Conservation (phyloP, 2,329 filamentous ascomycete species). For the Colletotrichum gigasporum region DNA sequence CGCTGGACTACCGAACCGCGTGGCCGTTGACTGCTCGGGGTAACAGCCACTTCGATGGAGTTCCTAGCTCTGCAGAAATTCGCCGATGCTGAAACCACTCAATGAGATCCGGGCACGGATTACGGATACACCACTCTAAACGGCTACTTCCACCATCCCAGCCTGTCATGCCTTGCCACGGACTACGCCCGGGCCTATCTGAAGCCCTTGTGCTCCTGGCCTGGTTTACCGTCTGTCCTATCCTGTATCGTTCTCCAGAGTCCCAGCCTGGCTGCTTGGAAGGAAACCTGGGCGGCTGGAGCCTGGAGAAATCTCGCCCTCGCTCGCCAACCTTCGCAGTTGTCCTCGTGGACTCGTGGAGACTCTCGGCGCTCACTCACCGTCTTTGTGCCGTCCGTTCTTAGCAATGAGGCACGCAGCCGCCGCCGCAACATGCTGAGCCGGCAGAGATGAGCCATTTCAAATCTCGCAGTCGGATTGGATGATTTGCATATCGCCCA, state of each 20-base stretch:
- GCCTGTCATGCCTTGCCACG: slow-evolving; percentile 19
- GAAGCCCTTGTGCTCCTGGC: slow-evolving; percentile 6
- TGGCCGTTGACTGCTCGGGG: slow-evolving; percentile 10
- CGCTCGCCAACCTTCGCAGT: slow-evolving; percentile 11
- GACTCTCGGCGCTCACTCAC: slow-evolving; percentile 30
- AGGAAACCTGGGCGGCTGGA: slow-evolving; percentile 15
- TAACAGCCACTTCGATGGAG: slow-evolving; percentile 2
- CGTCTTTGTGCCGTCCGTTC: slow-evolving; percentile 20
- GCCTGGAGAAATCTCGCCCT: slow-evolving; percentile 11
- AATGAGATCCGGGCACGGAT: slow-evolving; percentile 21
- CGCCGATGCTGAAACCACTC: slow-evolving; percentile 20
- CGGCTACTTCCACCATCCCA: slow-evolving; percentile 27
- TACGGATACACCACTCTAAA: slow-evolving; percentile 12
- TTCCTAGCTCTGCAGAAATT: slow-evolving; percentile 15
- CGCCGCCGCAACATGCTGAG: too few relatives aligned
- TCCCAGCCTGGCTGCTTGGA: background rate
- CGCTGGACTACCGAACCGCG: slow-evolving; percentile 1
- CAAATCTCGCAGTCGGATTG: slow-evolving; percentile 15
- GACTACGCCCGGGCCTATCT: slow-evolving; percentile 23
- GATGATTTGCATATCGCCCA: slow-evolving; percentile 2
- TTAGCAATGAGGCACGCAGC: slow-evolving; percentile 12
- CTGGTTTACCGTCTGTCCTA: background rate
- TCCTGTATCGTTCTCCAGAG: background rate
- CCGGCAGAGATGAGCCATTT: slow-evolving; percentile 25
- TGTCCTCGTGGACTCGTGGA: slow-evolving; percentile 31